Evolutionary conservation across 345 rosid species (phyloP), one percentile per base, ranked within the genome.

Genomic region (Eucalyptus rudis): DNA sequence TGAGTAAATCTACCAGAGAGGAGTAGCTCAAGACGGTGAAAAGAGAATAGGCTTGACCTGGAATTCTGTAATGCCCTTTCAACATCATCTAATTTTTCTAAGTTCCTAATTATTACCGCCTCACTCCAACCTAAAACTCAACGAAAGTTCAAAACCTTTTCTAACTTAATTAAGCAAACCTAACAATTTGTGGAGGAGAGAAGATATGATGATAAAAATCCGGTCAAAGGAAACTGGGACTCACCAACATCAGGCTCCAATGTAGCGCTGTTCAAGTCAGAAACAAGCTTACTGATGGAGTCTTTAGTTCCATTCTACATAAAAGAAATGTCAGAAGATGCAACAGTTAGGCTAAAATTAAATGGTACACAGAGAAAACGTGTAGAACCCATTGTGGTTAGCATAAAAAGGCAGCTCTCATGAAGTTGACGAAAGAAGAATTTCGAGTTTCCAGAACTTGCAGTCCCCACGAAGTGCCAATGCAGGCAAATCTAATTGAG

Each of bases 161-260:
- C 83, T 3, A 76, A 36, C 10, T 36, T 12, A 19, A 20, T 36
- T 10, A 24, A 36, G 14, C 79, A 88, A 88, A n/a, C 31, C 40
- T 49, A 81, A 43, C 33, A 51, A 19, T 29, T 81, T 79, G 50
- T 54, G 33, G 52, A 43, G 19, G 50, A 68, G 43, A 49, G 45
- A 59, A 20, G 31, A 86, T n/a, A 88, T 36, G 59, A 49, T 71
- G 52, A 56, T 29, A 49, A 24, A n/a, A 25, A 56, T 20, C 85
- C 31, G 24, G 47, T 76, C 47, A 76, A 76, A 71, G 45, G 54
- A 90, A 49, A 43, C 87, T 52, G 27, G 47, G 87, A 87, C 96
- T 94, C 91, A 96, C 99, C 99, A 45, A 97, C 99, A 94, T 98
- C 98, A 86, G 94, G 64, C 94, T 97, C 99, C 97, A 97, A 92